Evolutionary conservation across 2,329 filamentous ascomycete species (phyloP).

Genomic region (Fusarium sp.): DNA sequence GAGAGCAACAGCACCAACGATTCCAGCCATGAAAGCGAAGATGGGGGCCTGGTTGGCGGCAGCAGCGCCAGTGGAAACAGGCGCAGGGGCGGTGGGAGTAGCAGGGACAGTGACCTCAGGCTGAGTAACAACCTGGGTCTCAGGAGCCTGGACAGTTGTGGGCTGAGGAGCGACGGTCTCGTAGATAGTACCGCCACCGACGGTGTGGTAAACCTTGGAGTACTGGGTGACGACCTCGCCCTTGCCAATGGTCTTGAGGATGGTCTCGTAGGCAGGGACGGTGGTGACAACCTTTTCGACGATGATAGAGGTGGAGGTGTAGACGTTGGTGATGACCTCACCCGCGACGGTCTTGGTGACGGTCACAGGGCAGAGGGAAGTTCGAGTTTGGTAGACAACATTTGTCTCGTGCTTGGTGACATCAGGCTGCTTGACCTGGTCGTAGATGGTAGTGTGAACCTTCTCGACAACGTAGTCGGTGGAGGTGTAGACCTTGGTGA

Average conservation of each 20-base stretch:
- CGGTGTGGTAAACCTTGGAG: conserved; percentile 42
- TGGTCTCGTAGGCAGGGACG: conserved; percentile 46
- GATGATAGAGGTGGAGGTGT: conserved; percentile 41
- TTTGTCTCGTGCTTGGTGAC: conserved; percentile 47
- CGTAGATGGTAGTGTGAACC: conserved; percentile 48
- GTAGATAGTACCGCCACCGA: conserved; percentile 42
- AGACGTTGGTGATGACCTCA: conserved; percentile 39
- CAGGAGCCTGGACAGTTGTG: conserved; percentile 41
- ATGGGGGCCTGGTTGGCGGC: conserved; percentile 49
- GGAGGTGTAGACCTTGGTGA: conserved; percentile 43
- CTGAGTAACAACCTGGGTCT: conserved; percentile 38
- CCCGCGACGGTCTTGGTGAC: conserved; percentile 49
- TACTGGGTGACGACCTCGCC: conserved; percentile 41
- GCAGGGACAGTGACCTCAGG: conserved; percentile 38
- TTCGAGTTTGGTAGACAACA: conserved; percentile 53
- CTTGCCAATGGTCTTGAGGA: conserved; percentile 38
- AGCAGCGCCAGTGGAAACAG: conserved; percentile 46
- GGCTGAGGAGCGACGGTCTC: conserved; percentile 48
- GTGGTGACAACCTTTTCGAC: conserved; percentile 55
- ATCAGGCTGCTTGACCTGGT: conserved; percentile 53
- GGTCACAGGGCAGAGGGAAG: conserved; percentile 53
- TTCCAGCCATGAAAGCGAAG: conserved; percentile 52
- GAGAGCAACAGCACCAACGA: conserved; percentile 53
- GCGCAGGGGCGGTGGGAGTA: conserved; percentile 36
- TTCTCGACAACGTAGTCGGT: conserved; percentile 47